These are phyloP conservation scores for Stentor roeselii DNA, from an alignment of 73 alveolate genomes.

Conservation along the genomic window DNA sequence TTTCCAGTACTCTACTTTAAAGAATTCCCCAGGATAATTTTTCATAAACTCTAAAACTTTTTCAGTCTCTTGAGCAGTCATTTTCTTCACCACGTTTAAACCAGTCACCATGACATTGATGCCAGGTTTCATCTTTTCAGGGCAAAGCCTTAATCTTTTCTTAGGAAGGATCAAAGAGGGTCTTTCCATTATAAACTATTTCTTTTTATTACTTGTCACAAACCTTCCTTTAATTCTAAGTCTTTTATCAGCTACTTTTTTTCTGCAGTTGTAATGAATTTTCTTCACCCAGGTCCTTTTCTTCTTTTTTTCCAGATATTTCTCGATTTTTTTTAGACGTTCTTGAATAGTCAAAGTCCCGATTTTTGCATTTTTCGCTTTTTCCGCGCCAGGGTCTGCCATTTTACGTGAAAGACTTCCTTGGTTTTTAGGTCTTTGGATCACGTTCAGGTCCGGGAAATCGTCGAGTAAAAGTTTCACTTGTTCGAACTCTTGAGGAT, in stretches of 20 bases:
- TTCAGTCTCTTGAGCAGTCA: not conserved
- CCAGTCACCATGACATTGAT: not conserved
- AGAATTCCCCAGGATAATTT: not conserved
- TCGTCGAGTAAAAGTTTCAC: too few species aligned
- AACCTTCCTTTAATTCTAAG: constrained; percentile 40
- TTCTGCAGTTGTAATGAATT: constrained; percentile 34
- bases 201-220: too few species aligned
- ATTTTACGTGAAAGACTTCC: too few species aligned
- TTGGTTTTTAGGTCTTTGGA: too few species aligned
- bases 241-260: constrained; percentile 45
- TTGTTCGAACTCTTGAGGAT: too few species aligned
- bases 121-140: not conserved
- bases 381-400: too few species aligned
- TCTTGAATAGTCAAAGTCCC: too few species aligned
- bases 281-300: constrained; percentile 45
- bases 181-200: too few species aligned
- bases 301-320: constrained; percentile 44
- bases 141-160: not conserved
- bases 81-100: not conserved
- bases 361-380: too few species aligned
- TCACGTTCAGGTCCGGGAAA: too few species aligned
- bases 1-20: not conserved
- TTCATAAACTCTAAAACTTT: too few species aligned
- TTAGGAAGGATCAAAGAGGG: not conserved
- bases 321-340: constrained; percentile 39